Base-by-base conservation (phyloP, 371 early-diverging fungal genomes). In the Mucor plumbeus region DNA sequence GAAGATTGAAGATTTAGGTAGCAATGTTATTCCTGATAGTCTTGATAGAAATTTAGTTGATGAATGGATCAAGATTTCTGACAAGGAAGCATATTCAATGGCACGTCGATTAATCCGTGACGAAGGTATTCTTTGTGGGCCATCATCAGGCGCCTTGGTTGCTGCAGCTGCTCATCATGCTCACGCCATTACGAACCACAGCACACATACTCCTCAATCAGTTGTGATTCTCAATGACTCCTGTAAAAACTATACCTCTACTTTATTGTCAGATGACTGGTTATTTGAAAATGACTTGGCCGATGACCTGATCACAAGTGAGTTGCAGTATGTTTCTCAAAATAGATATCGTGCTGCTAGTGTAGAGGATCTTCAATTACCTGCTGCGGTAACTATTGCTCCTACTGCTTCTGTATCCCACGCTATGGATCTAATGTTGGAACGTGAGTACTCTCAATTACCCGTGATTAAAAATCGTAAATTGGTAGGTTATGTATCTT, bases 281-380 rank as follows among this genome's bases (percentile, higher is more conserved):
- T 75, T 93, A 40, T 71, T 91, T 63, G 89, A 89, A 38, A 87
- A 92, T 72, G 90, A 90, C 59, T 72, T 93, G 56, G 83, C 90
- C 65, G 93, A 93, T 65, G 87, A 84, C 36, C 65, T 80, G 7
- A 85, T 89, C 75, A 79, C 87, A 1, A 70, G 70, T 58, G 83
- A 88, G n/a, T 74, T 87, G 10, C 86, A 88, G 44, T 87, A 85
- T 63, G 71, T 85, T 40, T 85, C 85, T 57, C 82, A 80, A 34
- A 88, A 87, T 57, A 87, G 92, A 69, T 93, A 89, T 68, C 85
- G 94, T 19, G 92, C 88, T 35, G 92, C 94, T 4, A 88, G 89
- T 61, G 91, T 95, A 1, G 95, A 95, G 67, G 96, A 95, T 70
- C 77, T 95, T 57, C 95, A 95, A 68, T 71, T 94, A 11, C 91